A percentile compares a stretch with the other conserved stretches of the same genome.
Evolutionary conservation across 495 filamentous ascomycete species (phyloP).

Genomic region (Aspergillus ellipticus): DNA sequence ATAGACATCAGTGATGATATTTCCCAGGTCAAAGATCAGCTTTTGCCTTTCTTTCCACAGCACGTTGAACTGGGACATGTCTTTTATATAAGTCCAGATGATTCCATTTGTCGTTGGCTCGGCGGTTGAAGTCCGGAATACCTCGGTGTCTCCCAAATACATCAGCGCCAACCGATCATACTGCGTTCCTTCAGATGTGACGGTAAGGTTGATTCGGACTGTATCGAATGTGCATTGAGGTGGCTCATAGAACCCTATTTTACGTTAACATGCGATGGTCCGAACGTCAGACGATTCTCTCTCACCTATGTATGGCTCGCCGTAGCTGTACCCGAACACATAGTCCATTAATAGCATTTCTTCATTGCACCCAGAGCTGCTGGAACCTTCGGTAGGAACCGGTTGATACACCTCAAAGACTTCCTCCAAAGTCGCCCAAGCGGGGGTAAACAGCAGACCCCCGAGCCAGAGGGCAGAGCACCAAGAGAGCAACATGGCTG

Average conservation of each 20-base stretch:
- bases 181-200: constrained; percentile 68
- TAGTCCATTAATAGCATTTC: constrained; percentile 62
- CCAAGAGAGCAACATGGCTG: constrained; percentile 5
- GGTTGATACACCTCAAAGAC: constrained; percentile 71
- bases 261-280: background rate
- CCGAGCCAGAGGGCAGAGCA: constrained; percentile 4
- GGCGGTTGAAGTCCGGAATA: constrained; percentile 84
- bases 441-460: constrained; percentile 2
- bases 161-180: constrained; percentile 78
- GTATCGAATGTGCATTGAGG: constrained; percentile 72
- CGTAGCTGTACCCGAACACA: constrained; percentile 75
- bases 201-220: constrained; percentile 77
- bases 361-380: constrained; percentile 43
- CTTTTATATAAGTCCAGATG: constrained; percentile 73
- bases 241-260: constrained; percentile 63
- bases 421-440: constrained; percentile 42
- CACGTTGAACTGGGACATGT: constrained; percentile 70
- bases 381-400: constrained; percentile 40
- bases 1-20: constrained; percentile 69
- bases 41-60: constrained; percentile 67
- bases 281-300: background rate
- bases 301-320: constrained; percentile 72
- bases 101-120: constrained; percentile 74
- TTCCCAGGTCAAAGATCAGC: constrained; percentile 81
- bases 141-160: constrained; percentile 76